Evolutionary conservation across 2,329 filamentous ascomycete species (phyloP).

Genomic region (Colletotrichum karsti): DNA sequence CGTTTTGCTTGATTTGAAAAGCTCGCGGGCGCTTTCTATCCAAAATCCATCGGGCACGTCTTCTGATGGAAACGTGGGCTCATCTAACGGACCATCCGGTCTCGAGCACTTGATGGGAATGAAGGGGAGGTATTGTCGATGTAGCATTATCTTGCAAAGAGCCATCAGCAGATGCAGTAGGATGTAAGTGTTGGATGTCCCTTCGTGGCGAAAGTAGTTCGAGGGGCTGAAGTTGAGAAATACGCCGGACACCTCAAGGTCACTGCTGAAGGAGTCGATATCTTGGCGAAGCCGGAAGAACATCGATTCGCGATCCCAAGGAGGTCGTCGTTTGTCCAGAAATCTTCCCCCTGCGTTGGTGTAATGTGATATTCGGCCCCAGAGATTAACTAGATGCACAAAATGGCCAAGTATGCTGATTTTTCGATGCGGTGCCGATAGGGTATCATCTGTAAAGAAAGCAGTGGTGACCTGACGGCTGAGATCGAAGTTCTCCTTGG

Average conservation of each 20-base stretch:
- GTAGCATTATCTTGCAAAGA: conserved; percentile 72
- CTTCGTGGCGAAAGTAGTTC: conserved; percentile 73
- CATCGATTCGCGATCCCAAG: conserved; percentile 65
- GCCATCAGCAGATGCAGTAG: conserved; percentile 72
- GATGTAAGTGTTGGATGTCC: conserved; percentile 70
- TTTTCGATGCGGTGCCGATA: conserved; percentile 39
- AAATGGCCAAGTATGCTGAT: conserved; percentile 61
- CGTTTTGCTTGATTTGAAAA: conserved; percentile 69
- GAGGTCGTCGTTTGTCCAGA: conserved; percentile 57
- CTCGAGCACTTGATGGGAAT: conserved; percentile 61
- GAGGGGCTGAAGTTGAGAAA: conserved; percentile 54
- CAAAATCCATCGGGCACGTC: conserved; percentile 64
- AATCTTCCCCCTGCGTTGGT: conserved; percentile 60
- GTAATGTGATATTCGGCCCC: conserved; percentile 64
- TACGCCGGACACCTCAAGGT: conserved; percentile 50
- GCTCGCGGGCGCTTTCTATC: conserved; percentile 66
- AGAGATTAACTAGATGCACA: conserved; percentile 65
- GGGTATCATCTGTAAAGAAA: conserved; percentile 42
- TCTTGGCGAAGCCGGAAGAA: conserved; percentile 62
- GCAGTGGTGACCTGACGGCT: conserved; percentile 64
- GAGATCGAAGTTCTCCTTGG: conserved; percentile 70
- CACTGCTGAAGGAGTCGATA: conserved; percentile 55
- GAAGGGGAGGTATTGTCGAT: conserved; percentile 75
- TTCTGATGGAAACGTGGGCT: conserved; percentile 59
- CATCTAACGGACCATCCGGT: conserved; percentile 62